These are phyloP conservation scores for Aspergillus ochraceoroseus DNA, from an alignment of 2,329 filamentous ascomycete genomes.

Conservation along the genomic window DNA sequence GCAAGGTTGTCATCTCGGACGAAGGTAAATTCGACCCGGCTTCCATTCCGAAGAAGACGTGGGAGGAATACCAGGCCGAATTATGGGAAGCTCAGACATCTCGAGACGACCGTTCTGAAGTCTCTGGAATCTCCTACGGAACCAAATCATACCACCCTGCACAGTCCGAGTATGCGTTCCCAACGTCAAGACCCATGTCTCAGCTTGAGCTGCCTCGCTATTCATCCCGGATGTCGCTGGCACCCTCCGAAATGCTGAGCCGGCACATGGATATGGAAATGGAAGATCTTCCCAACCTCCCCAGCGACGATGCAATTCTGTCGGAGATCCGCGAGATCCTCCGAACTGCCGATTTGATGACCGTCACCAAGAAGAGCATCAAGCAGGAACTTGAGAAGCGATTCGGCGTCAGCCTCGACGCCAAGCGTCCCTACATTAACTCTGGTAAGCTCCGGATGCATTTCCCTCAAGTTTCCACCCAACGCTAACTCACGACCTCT, in stretches of 20 bases:
- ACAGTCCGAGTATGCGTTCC: conserved; percentile 67
- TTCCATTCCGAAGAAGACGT: conserved; percentile 93
- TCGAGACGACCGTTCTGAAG: conserved; percentile 73
- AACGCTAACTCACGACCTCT: too few species aligned
- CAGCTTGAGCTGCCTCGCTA: conserved; percentile 55
- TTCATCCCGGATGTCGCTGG: conserved; percentile 71
- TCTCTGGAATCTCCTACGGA: conserved; percentile 90
- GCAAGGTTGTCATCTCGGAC: conserved; percentile 88
- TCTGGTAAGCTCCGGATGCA: conserved; percentile 59
- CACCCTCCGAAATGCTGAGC: conserved; percentile 66
- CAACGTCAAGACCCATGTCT: conserved; percentile 57
- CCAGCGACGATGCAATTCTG: conserved; percentile 81
- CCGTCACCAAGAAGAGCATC: conserved; percentile 96
- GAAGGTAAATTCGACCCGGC: conserved; percentile 96
- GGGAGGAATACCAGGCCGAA: conserved; percentile 98
- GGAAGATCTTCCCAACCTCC: conserved; percentile 68
- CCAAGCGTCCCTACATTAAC: conserved; percentile 88
- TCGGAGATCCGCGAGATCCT: conserved; percentile 94
- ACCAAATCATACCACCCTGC: conserved; percentile 68
- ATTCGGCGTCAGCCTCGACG: conserved; percentile 80
- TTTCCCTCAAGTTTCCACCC: conserved; percentile 4
- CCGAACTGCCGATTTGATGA: conserved; percentile 89
- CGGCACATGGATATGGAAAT: conserved; percentile 66
- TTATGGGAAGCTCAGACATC: conserved; percentile 95
- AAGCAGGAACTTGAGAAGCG: conserved; percentile 87